Base-by-base conservation (phyloP, 1,284 basidiomycete genomes). In the Trichosporon asahii region DNA sequence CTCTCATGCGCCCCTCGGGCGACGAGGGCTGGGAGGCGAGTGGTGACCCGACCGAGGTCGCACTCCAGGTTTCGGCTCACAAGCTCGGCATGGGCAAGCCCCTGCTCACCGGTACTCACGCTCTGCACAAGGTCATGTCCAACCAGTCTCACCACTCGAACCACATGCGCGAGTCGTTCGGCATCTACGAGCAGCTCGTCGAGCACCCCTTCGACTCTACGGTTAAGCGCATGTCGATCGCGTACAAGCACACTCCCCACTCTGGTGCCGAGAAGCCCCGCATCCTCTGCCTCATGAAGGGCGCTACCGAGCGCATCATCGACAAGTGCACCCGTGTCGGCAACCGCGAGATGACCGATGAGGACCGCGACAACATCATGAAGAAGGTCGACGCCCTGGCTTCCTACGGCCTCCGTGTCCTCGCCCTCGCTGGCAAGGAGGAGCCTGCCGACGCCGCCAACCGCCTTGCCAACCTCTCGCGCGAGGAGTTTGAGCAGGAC, bases 31-130 rank as follows among this genome's bases (percentile, higher is more conserved):
- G 89, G 90, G 86, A 87, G 60, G 88, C 89, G 0, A 88, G 88
- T 57, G 90, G 90, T 46, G 90, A 91, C 75, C 88, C 90, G 1
- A 91, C 90, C 14, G 87, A 89, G 76, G 85, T 88, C 55, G 88
- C 89, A 1, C 85, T 90, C 11, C 89, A 90, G 79, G 89, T 90
- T 3, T 87, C 88, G 66, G 88, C 88, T 0, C 86, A 87, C 73
- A 87, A 87, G 70, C 78, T 85, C 65, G 83, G 83, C 15, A 80
- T 80, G 67, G 83, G 83, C n/a, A 83, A 84, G 72, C 79, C 80
- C 18, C 79, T 82, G 69, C 75, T 83, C 64, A 85, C 84, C 31
- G 78, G 81, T 70, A 60, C 49, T 37, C 67, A 74, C 66, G 57
- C 57, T 31, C 72, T 70, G 23, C 27, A 68, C 8, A 61, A 61